A percentile compares a stretch with the other conserved stretches of the same genome.
These are phyloP conservation scores for Colletotrichum zoysiae DNA, from an alignment of 2,329 filamentous ascomycete genomes.

Conservation along the genomic window DNA sequence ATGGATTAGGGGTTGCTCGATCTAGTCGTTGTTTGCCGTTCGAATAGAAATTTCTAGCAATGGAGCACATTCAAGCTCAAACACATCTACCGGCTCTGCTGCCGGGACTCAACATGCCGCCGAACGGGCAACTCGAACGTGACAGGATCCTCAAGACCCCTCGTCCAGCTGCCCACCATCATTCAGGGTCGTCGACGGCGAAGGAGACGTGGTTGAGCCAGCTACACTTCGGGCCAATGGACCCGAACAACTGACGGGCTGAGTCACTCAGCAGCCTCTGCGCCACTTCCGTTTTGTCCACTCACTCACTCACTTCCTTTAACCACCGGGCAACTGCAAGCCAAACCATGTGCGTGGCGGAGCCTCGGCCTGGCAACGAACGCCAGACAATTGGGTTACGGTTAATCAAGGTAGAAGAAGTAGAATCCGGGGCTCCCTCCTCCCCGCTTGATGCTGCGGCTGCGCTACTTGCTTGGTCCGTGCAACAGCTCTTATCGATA, in stretches of 20 bases:
- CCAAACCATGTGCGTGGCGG: background rate
- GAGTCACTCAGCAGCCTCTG: background rate
- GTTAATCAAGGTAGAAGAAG: constrained; percentile 4
- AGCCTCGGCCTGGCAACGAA: constrained; percentile 11
- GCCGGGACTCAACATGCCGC: background rate
- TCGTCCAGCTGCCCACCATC: background rate
- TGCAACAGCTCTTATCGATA: constrained; percentile 45
- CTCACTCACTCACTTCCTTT: background rate
- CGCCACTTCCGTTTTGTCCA: background rate
- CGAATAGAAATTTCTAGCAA: constrained; percentile 23
- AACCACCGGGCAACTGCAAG: background rate
- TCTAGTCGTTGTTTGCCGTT: constrained; percentile 9
- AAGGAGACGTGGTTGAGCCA: background rate
- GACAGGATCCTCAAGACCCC: background rate
- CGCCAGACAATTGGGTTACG: background rate
- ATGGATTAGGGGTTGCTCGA: background rate
- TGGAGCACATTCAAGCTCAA: background rate
- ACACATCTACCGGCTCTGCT: too few species aligned
- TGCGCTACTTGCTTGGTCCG: constrained; percentile 28
- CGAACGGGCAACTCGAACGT: background rate
- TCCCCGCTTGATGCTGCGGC: background rate
- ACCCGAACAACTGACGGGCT: background rate
- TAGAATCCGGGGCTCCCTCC: too few species aligned
- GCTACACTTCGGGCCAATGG: background rate
- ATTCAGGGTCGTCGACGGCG: background rate